Base-by-base conservation (phyloP, 2,329 filamentous ascomycete species). In the Metarhizium humberi region DNA sequence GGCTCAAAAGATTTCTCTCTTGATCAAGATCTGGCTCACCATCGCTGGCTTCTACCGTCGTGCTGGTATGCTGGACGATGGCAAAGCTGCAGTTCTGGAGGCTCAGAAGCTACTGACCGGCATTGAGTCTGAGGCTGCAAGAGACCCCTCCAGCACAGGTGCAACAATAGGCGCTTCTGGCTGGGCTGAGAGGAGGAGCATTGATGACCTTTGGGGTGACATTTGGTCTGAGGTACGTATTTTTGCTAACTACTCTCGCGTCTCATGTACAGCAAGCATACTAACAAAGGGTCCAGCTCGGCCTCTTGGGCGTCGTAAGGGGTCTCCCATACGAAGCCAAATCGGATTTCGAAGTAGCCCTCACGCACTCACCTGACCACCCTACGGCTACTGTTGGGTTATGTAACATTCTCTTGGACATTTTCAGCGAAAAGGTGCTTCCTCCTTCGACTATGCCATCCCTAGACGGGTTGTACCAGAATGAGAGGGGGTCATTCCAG, bases 11-110 rank as follows among this genome's bases (percentile, higher is more conserved):
- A 74, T 71, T 36, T 72, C 73, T 6, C 74, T 84, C 11, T 68
- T 99, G 16, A 75, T 91, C 20, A 87, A 86, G 60, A 85, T 96
- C 36, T 99, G 94, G 94, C 77, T 96, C 8, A 87, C 94, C 66
- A 90, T 96, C 58, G 87, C 90, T 2, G 87, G 87, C 0, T 85
- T 97, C 60, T 99, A 97, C 67, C 83, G 90, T 32, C 82, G 90
- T 53, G 90, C 92, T 7, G 81, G 81, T 8, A 84, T 95, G 74
- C 82, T 84, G 55, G 86, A 92, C 20, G 92, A 97, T 67, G 85
- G 88, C 13, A 82, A 82, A 62, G 88, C 86, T 53, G 90, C 92
- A 6, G 82, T 92, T 32, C 79, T 84, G 11, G 94, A 97, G 74
- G 94, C 92, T 1, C 78, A 84, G 57, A 88, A 88, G 65, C 78